These are phyloP conservation scores for Trametes villosa DNA, from an alignment of 768 basidiomycete genomes.

Conservation along the genomic window DNA sequence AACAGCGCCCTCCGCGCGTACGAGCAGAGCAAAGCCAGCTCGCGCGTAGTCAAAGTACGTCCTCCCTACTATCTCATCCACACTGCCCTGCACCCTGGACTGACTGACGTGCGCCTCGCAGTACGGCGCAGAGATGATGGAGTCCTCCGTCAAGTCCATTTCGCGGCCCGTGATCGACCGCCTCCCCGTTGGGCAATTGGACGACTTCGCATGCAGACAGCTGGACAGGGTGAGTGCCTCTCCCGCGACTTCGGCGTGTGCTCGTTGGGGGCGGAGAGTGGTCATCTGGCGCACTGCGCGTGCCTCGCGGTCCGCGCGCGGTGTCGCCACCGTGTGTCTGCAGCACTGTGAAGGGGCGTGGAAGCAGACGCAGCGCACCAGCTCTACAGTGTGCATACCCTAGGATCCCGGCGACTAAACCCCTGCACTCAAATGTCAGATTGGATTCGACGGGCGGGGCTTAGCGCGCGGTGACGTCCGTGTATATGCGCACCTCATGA, in stretches of 20 bases:
- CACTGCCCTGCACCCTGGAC: background rate
- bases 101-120: slow-evolving; percentile 34
- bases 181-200: slow-evolving; percentile 75
- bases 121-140: slow-evolving; percentile 90
- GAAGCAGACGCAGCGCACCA: background rate
- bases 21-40: slow-evolving; percentile 83
- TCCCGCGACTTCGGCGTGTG: slow-evolving; percentile 2
- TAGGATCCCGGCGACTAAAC: slow-evolving; percentile 1
- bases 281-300: slow-evolving; percentile 14
- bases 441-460: no score
- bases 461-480: slow-evolving; percentile 8
- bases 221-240: slow-evolving; percentile 70
- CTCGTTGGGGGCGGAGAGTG: background rate
- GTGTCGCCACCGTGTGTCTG: background rate
- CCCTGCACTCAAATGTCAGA: background rate
- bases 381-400: background rate
- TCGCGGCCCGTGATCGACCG: slow-evolving; percentile 82
- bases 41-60: slow-evolving; percentile 81
- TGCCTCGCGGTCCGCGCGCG: slow-evolving; percentile 10
- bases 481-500: background rate
- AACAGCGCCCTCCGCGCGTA: slow-evolving; percentile 74
- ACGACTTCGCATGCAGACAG: slow-evolving; percentile 89
- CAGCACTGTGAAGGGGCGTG: background rate
- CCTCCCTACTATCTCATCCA: no score
- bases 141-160: slow-evolving; percentile 79